Evolutionary conservation across 148 eudicot species (phyloP).

Genomic region (Camellia granthamiana): DNA sequence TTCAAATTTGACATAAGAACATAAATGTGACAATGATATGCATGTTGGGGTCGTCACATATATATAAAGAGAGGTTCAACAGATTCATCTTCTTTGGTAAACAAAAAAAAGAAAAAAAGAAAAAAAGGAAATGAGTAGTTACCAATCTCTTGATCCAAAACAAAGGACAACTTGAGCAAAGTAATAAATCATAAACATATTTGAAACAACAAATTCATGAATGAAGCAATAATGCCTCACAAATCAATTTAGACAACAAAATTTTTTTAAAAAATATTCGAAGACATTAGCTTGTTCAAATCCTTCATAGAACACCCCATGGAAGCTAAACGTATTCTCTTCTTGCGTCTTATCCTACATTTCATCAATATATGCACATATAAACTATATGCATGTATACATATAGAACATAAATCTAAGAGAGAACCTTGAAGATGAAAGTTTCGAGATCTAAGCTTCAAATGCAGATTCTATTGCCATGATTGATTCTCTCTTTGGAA

Average conservation of each 20-base stretch:
- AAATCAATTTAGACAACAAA: background rate
- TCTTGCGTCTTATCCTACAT: constrained; percentile 82
- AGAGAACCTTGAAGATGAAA: constrained; percentile 62
- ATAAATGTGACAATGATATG: too few relatives aligned
- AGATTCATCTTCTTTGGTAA: too few relatives aligned
- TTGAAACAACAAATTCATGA: background rate
- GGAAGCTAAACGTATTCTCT: constrained; percentile 58
- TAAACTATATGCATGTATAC: background rate
- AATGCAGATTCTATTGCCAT: constrained; percentile 43
- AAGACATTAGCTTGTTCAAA: constrained; percentile 69
- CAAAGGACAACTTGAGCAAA: too few relatives aligned
- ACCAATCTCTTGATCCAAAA: too few relatives aligned
- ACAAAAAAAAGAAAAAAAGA: too few relatives aligned
- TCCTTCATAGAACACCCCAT: constrained; percentile 68
- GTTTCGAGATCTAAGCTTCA: constrained; percentile 45
- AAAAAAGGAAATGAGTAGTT: too few relatives aligned
- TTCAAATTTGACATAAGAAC: too few relatives aligned
- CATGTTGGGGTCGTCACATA: too few relatives aligned
- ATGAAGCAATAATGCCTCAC: background rate
- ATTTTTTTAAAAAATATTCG: constrained; percentile 15
- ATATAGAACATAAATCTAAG: background rate
- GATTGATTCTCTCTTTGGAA: constrained; percentile 50
- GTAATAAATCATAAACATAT: background rate
- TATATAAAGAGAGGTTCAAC: too few relatives aligned
- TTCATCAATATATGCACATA: background rate